phyloP scores from a whole-genome alignment of 129 eudicot species.

The Solidago caesia region DNA sequence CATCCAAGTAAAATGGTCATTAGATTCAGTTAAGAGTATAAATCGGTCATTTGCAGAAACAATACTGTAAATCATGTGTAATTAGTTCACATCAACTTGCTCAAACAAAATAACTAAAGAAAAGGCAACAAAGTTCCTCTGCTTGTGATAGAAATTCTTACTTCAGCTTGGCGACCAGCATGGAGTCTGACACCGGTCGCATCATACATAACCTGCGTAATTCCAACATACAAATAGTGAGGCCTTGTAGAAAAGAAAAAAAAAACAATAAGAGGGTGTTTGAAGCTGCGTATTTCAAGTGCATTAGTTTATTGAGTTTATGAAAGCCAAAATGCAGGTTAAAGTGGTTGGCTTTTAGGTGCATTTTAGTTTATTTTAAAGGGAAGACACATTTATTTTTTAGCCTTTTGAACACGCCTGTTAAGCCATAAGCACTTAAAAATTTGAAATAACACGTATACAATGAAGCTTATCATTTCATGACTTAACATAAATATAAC shows the following conservation, averaged over 20 bases:
- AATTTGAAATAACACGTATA: neutral
- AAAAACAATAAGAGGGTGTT: neutral
- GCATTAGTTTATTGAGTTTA: too few relatives aligned
- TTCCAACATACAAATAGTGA: conserved; percentile 9
- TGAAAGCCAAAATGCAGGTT: too few relatives aligned
- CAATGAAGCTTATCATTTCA: conserved; percentile 3
- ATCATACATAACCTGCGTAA: conserved; percentile 63
- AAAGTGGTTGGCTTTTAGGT: too few relatives aligned
- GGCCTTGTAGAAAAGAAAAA: neutral
- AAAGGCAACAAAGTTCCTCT: neutral
- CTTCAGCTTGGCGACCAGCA: conserved; percentile 75
- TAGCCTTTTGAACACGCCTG: too few relatives aligned
- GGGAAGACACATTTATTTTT: too few relatives aligned
- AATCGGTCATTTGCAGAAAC: neutral
- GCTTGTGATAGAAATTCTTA: conserved; percentile 23
- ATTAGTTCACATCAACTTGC: neutral
- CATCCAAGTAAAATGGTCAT: neutral
- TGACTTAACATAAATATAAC: neutral
- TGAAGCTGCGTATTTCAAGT: too few relatives aligned
- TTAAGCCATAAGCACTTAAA: too few relatives aligned
- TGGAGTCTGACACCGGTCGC: conserved; percentile 67
- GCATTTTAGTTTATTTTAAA: too few relatives aligned
- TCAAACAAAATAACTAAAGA: neutral
- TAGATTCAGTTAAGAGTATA: neutral
- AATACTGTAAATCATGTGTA: neutral